Evolutionary conservation across 2,329 filamentous ascomycete species (phyloP), one percentile per base, ranked within the genome.

Genomic region (Myriosclerotinia scirpicola): DNA sequence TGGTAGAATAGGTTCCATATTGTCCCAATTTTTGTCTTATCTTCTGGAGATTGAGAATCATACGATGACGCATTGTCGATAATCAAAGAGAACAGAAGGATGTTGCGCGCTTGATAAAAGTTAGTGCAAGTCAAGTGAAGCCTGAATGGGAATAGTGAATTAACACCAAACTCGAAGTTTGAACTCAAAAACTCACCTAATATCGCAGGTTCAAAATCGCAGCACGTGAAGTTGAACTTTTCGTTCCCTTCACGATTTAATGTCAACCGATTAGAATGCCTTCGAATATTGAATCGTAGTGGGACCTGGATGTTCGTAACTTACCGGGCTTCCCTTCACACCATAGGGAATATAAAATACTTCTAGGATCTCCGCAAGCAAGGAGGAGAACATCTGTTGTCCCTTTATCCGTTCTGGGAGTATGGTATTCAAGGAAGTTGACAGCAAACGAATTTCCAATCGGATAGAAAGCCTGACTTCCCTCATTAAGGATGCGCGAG

Each of bases 271-370:
- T 54, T 36, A 54, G 52, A 30, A 54, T 15, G 7, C 5, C 20
- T 54, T 36, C 7, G 22, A 34, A 2, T 34, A 17, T 17, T 36
- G 17, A 36, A 54, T 36, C 11, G 22, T 7, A 44, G 53, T 7
- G 15, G 52, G 52, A 54, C 14, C 5, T 30, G 22, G 52, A 22
- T 52, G 48, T 11, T 52, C 48, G 14, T 26, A 20, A 36, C 30
- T 48, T 65, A 62, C 64, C 64, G 38, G 64, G 64, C 26, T 61
- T 66, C 14, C 40, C 64, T 50, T 66, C 64, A 38, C 34, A 66
- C 26, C 38, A 66, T n/a, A 66, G 15, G 11, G 48, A 66, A 54
- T 63, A 66, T 36, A 63, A 40, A n/a, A 66, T 63, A 53, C 56
- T 66, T 26, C 64, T 40, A 3, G 56, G 56, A 63, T 62, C 64